Percentiles rank a stretch among this genome's conserved stretches.
Conservation (phyloP, 345 rosid genomes). For the Rhizophora mangle region DNA sequence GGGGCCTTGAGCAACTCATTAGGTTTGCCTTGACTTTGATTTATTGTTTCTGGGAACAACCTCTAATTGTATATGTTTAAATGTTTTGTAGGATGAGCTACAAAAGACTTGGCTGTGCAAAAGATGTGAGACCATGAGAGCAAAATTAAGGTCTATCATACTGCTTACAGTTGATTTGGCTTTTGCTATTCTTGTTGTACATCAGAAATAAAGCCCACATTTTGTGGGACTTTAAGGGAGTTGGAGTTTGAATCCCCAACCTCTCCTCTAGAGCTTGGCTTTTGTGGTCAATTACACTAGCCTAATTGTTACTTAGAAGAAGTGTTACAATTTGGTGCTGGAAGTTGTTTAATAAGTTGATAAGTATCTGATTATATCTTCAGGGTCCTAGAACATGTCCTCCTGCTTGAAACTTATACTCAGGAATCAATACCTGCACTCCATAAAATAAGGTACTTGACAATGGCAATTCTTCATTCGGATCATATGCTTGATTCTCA, state of each 20-base stretch:
- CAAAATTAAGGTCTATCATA: slow-evolving; percentile 72
- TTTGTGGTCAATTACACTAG: no score
- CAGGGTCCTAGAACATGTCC: slow-evolving; percentile 85
- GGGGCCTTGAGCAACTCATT: no score
- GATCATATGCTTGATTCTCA: neutral
- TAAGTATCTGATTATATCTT: slow-evolving; percentile 3
- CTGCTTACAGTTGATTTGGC: slow-evolving; percentile 2
- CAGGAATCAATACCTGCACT: slow-evolving; percentile 87
- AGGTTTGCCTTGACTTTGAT: no score
- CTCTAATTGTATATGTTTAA: slow-evolving; percentile 4
- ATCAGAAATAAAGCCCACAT: no score
- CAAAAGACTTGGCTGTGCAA: slow-evolving; percentile 94
- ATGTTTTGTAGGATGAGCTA: slow-evolving; percentile 63
- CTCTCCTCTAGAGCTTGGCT: no score
- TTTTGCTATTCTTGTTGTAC: no score
- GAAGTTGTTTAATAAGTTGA: neutral
- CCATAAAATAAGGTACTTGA: slow-evolving; percentile 74
- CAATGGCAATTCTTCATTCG: neutral
- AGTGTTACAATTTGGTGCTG: slow-evolving; percentile 1
- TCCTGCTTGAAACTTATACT: slow-evolving; percentile 83
- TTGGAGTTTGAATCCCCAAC: no score
- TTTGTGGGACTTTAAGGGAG: neutral
- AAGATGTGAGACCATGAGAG: slow-evolving; percentile 95
- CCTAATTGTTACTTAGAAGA: neutral
- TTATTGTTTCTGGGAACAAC: neutral